Evolutionary conservation across 331 rosid genomes (phyloP), one percentile per base, ranked within the genome.

Genomic region (Malus hybrid): DNA sequence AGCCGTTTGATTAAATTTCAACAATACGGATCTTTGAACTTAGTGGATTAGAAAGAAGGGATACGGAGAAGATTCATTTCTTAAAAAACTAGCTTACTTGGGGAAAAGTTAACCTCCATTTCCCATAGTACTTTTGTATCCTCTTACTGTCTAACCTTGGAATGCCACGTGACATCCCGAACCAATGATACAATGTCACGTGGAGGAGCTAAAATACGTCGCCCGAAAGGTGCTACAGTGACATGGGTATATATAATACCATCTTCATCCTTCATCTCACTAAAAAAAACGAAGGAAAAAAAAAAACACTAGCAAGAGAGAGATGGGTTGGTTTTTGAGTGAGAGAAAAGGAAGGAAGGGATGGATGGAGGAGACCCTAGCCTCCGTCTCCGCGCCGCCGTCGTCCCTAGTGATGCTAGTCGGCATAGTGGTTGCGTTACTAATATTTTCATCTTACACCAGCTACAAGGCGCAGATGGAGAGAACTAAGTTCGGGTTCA

Each of bases 321-420:
- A 8, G 46, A 54, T 84, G 97, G 91, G 77, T 76, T 87, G 92
- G 94, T 80, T 86, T 4, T 29, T 84, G 63, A 89, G 84, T 60
- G 93, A 86, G 44, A 81, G 76, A 70, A 87, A 85, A 55, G 85
- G 91, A 69, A 83, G 88, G 93, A 89, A 82, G 57, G 89, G 93
- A 2, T 86, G 95, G 93, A 80, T 86, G 13, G 90, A 76, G 33
- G 86, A 74, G 77, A 85, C 86, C 1, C 7, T 88, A 27, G 69
- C 83, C 42, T 86, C 96, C 10, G 10, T 86, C 50, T 67, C 86
- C 7, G 77, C 85, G 13, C 95, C 95, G 16, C 97, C 96, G 46
- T 20, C 71, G 60, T 95, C 90, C 44, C 85, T 93, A 10, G 15
- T 91, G 2, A 80, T 83, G 22, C 18, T 93, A 11, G 85, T 91